These are phyloP conservation scores for Mortierella claussenii DNA, from an alignment of 192 early-diverging fungal species.

Conservation along the genomic window DNA sequence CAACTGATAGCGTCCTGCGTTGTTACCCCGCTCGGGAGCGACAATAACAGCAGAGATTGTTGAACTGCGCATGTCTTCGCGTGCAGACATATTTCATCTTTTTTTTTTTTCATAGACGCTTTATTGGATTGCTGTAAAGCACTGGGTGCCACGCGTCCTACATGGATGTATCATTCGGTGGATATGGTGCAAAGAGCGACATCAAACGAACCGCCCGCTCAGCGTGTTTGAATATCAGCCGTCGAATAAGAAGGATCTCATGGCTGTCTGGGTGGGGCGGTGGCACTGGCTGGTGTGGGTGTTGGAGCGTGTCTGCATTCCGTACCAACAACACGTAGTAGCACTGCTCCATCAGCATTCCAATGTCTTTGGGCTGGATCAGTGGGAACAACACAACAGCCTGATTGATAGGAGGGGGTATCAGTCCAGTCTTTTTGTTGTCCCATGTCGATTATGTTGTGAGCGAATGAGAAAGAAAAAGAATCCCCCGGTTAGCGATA, in stretches of 20 bases:
- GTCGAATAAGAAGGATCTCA: constrained; percentile 20
- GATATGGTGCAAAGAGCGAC: constrained; percentile 19
- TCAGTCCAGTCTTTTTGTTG: constrained; percentile 40
- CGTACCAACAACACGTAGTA: constrained; percentile 38
- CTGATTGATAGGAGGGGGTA: constrained; percentile 36
- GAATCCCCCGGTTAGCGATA: no score
- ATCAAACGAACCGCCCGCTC: constrained; percentile 30
- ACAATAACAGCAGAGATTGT: no score
- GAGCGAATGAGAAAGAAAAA: neutral
- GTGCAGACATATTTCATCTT: no score
- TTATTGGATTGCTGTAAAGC: no score
- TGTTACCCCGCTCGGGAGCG: no score
- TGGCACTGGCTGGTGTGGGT: neutral
- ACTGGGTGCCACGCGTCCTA: no score
- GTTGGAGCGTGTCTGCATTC: constrained; percentile 24
- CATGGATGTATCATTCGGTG: neutral
- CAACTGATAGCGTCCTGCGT: no score
- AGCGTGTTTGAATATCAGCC: constrained; percentile 39
- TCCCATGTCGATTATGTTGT: no score
- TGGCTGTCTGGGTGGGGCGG: neutral
- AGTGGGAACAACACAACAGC: constrained; percentile 36
- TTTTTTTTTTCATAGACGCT: no score
- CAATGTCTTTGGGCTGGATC: constrained; percentile 33
- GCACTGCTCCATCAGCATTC: constrained; percentile 38
- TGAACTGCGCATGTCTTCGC: no score